These are phyloP conservation scores for Cercospora beticola DNA, from an alignment of 2,329 filamentous ascomycete genomes.

Conservation along the genomic window DNA sequence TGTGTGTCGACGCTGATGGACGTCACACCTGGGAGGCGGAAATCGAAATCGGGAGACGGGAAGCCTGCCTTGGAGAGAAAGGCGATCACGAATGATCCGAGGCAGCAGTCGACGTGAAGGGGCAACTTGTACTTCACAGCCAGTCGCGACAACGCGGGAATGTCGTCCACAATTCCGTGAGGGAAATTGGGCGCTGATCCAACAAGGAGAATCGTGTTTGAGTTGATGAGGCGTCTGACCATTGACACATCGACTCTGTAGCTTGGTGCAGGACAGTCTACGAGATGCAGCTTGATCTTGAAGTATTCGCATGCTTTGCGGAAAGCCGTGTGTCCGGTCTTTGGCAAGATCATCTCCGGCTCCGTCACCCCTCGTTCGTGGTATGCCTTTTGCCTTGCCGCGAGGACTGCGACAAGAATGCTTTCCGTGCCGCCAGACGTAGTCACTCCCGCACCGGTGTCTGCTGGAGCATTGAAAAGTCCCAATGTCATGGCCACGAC, in stretches of 20 bases:
- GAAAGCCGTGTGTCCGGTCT: conserved; percentile 94
- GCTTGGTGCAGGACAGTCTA: conserved; percentile 77
- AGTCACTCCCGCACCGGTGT: conserved; percentile 80
- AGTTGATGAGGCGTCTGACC: conserved; percentile 83
- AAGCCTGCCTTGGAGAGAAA: conserved; percentile 93
- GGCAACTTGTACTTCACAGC: conserved; percentile 77
- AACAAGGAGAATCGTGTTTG: conserved; percentile 89
- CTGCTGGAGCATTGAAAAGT: conserved; percentile 77
- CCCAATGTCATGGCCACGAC: conserved; percentile 82
- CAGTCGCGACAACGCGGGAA: conserved; percentile 77
- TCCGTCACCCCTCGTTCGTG: conserved; percentile 82
- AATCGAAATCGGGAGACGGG: conserved; percentile 84
- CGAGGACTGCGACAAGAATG: conserved; percentile 91
- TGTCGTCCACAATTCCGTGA: conserved; percentile 97
- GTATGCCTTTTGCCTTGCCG: conserved; percentile 85
- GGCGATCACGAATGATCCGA: conserved; percentile 91
- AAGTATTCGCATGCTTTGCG: conserved; percentile 94
- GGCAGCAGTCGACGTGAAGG: conserved; percentile 95
- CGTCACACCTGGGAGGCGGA: conserved; percentile 88
- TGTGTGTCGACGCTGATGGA: conserved; percentile 96
- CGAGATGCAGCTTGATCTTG: conserved; percentile 89
- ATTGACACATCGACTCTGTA: conserved; percentile 81
- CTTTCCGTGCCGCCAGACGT: conserved; percentile 94
- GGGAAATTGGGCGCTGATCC: conserved; percentile 97
- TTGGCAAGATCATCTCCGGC: conserved; percentile 96